Evolutionary conservation across 768 basidiomycete genomes (phyloP), one percentile per base, ranked within the genome.

Genomic region (Tylopilus cervinicoccineus): DNA sequence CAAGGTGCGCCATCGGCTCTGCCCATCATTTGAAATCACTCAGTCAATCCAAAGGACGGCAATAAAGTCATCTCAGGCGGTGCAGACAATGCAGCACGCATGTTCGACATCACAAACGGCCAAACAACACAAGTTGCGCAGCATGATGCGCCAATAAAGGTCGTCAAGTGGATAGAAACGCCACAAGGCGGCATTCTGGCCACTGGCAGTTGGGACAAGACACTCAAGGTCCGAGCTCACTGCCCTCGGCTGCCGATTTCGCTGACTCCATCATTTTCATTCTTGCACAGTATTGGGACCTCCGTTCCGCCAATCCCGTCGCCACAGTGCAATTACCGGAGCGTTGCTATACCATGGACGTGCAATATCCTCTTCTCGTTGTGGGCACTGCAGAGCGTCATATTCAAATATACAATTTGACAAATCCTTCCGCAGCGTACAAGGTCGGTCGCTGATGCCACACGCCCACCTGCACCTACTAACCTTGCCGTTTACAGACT

Each of bases 191-290:
- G 88, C 13, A 82, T 94, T 53, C 73, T 94, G 17, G 90, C 85
- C 12, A 97, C 95, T 1, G 96, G 93, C 10, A 93, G 92, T 45
- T 99, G 96, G 96, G 95, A 99, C 68, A 95, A 95, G 71, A 95
- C 91, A 2, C 70, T 98, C 63, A 95, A 93, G 77, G 94, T 93
- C 55, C 3, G 51, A 54, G 1, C 39, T 37, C 42, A 50, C 27
- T 43, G n/a, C 22, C 28, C 8, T 33, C 39, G 23, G 26, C 34
- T 38, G 38, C 31, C n/a, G 8, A 10, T 8, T 9, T 19, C 19
- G 19, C 34, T 36, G 19, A 20, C 5, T 11, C 12, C 34, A 17
- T 11, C 23, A 5, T 13, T 16, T 23, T 38, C 39, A 27, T n/a
- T 28, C 6, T 33, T 24, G 13, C 19, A 33, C 57, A 96, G 92